phyloP scores from a whole-genome alignment of 495 filamentous ascomycete genomes.

The Recurvomyces mirabilis region DNA sequence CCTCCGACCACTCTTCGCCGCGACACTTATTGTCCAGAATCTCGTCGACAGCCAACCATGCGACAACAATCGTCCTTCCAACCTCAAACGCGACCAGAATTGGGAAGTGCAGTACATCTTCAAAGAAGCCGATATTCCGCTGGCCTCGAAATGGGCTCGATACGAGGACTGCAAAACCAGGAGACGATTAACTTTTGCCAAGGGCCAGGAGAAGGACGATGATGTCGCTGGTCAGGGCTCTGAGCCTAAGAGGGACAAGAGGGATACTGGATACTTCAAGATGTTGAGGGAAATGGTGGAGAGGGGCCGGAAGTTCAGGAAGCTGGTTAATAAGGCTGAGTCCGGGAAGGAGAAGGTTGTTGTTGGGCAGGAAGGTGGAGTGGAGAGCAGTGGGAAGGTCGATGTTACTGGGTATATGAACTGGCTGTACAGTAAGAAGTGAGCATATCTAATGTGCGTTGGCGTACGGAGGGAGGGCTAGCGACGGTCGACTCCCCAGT shows the following conservation, averaged over 20 bases:
- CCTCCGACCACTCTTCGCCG: constrained; percentile 40
- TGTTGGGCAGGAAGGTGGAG: background rate
- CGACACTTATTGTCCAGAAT: constrained; percentile 61
- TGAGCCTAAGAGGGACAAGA: constrained; percentile 25
- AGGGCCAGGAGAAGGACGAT: constrained; percentile 12
- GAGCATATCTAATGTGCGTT: no score
- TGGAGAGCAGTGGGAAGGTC: no score
- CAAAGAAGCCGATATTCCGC: constrained; percentile 37
- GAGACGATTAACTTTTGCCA: constrained; percentile 36
- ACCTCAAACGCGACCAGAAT: constrained; percentile 39
- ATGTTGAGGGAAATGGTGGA: constrained; percentile 29
- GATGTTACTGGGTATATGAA: constrained; percentile 3
- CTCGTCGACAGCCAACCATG: constrained; percentile 49
- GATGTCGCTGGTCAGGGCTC: constrained; percentile 30
- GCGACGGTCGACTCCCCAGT: no score
- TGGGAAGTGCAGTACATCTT: constrained; percentile 75
- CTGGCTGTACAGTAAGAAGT: constrained; percentile 2
- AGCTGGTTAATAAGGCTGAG: background rate
- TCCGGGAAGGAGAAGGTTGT: background rate
- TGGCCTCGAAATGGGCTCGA: constrained; percentile 29
- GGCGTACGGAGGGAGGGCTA: no score
- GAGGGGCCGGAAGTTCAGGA: constrained; percentile 7
- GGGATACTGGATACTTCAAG: constrained; percentile 28
- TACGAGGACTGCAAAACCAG: constrained; percentile 43
- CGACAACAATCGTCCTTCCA: constrained; percentile 47